phyloP scores from a whole-genome alignment of 2,329 filamentous ascomycete species.

The Fusarium sp. region DNA sequence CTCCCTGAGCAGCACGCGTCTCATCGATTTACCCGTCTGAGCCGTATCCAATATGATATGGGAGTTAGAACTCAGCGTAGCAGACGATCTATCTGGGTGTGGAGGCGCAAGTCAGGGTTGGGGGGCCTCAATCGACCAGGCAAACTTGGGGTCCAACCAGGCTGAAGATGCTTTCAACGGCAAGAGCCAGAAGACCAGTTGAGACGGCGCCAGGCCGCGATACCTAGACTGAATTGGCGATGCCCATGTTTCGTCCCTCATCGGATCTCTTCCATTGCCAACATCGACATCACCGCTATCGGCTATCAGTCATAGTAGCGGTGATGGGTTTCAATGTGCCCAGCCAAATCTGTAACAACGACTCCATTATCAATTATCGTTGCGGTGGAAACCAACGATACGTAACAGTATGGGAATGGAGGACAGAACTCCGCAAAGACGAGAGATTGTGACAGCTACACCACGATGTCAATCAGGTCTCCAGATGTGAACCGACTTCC shows the following conservation, averaged over 20 bases:
- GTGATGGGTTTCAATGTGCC: conserved; percentile 27
- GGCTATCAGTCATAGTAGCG: conserved; percentile 31
- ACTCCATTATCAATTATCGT: conserved; percentile 30
- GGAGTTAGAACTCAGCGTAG: conserved; percentile 23
- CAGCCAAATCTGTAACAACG: conserved; percentile 35
- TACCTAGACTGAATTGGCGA: neutral
- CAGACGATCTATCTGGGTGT: conserved; percentile 37
- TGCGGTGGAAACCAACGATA: conserved; percentile 34
- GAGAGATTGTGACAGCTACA: conserved; percentile 28
- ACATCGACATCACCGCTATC: conserved; percentile 18
- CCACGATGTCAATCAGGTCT: conserved; percentile 27
- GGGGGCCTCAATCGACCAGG: conserved; percentile 40
- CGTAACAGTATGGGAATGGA: conserved; percentile 33
- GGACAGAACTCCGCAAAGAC: conserved; percentile 14
- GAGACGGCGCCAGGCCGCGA: conserved; percentile 10
- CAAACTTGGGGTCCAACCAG: conserved; percentile 31
- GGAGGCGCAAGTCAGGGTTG: conserved; percentile 43
- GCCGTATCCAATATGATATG: conserved; percentile 24
- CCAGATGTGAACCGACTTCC: conserved; percentile 33
- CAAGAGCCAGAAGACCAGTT: neutral
- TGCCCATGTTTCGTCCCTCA: conserved; percentile 6
- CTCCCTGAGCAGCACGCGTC: conserved; percentile 21
- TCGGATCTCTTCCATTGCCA: conserved; percentile 16
- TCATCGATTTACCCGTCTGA: conserved; percentile 21
- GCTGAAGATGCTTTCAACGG: conserved; percentile 17